Percentiles rank a stretch among this genome's conserved stretches.
These are phyloP conservation scores for Apium graveolens DNA, from an alignment of 129 eudicot species.

Conservation along the genomic window DNA sequence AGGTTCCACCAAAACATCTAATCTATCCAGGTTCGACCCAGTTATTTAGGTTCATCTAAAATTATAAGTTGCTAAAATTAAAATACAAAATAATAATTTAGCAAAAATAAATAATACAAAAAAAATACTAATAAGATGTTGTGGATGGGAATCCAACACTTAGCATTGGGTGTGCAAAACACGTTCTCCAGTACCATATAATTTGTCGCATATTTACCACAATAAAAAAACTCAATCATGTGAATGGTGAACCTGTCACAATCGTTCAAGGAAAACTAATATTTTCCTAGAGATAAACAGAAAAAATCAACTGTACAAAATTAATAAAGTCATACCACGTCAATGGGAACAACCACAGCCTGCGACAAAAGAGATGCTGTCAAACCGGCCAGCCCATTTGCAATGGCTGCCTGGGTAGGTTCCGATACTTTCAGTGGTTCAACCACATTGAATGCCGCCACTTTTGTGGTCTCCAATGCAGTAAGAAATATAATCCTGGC, in stretches of 20 bases:
- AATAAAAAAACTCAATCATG: not conserved
- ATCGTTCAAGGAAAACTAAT: not conserved
- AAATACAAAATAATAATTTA: not conserved
- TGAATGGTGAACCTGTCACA: not conserved
- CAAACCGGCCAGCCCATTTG: constrained; percentile 95
- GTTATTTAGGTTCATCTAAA: not conserved
- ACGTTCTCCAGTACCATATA: not conserved
- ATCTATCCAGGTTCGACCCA: not conserved
- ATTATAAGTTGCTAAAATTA: not conserved
- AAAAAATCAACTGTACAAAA: not conserved
- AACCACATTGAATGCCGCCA: constrained; percentile 65
- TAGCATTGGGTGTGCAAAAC: not conserved
- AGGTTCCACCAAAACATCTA: not conserved
- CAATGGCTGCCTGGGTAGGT: constrained; percentile 89
- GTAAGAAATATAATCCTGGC: constrained; percentile 84
- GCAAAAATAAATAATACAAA: not conserved
- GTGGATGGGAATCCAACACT: not conserved
- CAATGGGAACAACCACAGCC: constrained; percentile 85
- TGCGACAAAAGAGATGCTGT: constrained; percentile 73
- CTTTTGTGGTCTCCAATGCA: constrained; percentile 90
- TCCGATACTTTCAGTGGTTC: constrained; percentile 79
- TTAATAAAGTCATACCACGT: constrained; percentile 61
- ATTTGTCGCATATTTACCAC: not conserved
- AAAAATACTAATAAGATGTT: not conserved
- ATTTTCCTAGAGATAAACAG: not conserved